Percentiles rank a stretch among this genome's conserved stretches.
These are phyloP conservation scores for Xylaria sp. DNA, from an alignment of 2,329 filamentous ascomycete species.

Conservation along the genomic window DNA sequence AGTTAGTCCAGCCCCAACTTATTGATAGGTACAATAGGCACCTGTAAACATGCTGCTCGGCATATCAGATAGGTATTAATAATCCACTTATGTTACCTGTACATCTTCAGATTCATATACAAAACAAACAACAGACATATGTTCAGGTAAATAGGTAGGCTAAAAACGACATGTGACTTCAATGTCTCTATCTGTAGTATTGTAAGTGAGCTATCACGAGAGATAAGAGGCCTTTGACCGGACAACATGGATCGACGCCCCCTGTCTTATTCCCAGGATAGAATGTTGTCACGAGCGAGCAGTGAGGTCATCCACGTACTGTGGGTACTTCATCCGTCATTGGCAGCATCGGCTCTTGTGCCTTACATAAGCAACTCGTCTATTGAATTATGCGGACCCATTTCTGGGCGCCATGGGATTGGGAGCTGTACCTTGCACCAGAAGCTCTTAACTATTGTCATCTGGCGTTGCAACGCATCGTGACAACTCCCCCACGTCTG, in stretches of 20 bases:
- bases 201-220: slow-evolving; percentile 10
- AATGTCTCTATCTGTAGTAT: neutral
- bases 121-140: neutral
- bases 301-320: slow-evolving; percentile 23
- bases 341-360: neutral
- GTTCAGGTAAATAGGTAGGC: neutral
- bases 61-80: no score
- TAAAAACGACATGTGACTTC: slow-evolving; percentile 6
- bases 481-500: slow-evolving; percentile 26
- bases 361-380: neutral
- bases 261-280: slow-evolving; percentile 15
- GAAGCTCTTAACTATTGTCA: slow-evolving; percentile 10
- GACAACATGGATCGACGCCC: slow-evolving; percentile 3
- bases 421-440: neutral
- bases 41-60: no score
- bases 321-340: no score
- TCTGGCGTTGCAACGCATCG: slow-evolving; percentile 17
- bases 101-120: no score
- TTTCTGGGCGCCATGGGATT: neutral
- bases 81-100: neutral
- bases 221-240: slow-evolving; percentile 15
- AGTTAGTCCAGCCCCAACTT: neutral
- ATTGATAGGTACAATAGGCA: no score
- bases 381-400: slow-evolving; percentile 9
- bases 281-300: slow-evolving; percentile 25